Evolutionary conservation across 2,329 filamentous ascomycete genomes (phyloP), one percentile per base, ranked within the genome.

Genomic region (Lachnum nothofagi): DNA sequence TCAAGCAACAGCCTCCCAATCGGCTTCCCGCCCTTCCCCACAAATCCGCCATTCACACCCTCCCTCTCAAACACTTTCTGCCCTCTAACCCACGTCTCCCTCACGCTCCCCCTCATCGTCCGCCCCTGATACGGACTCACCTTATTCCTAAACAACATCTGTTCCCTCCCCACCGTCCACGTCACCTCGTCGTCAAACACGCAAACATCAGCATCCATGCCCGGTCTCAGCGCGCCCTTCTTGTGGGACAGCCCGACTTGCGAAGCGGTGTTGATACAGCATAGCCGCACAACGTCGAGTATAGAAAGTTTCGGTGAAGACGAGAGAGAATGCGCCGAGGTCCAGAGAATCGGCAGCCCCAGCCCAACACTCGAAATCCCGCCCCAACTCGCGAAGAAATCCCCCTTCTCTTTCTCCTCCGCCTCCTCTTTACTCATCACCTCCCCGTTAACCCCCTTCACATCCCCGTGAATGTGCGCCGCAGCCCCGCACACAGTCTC

Each of bases 301-400:
- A 96, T 72, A 2, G n/a, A n/a, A n/a, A n/a, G n/a, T n/a, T 34
- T 49, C 3, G 63, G 45, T 1, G 47, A 29, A 1, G 41, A 41
- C n/a, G 65, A 68, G 0, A 54, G 52, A 2, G 56, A 42, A 7
- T 68, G 77, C 66, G 25, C 76, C 69, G 37, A 79, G 77, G 54
- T 80, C 76, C 64, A 77, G 73, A 98, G 77, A 56, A 98, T 95
- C 4, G 89, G 88, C 3, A 98, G 77, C 0, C 93, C 93, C 1
- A 98, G 79, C 0, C 93, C 93, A 16, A 98, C 91, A 4, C 87
- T 93, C 3, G 88, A 91, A 63, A 98, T 95, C 12, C 93, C 93
- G 46, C 93, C 93, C 93, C 93, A 98, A 1, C 91, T 91, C 3
- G 86, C 82, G 70, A 97, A 93, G 76, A 98, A 97, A 70, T 97